Conservation (phyloP, 23 red algal genomes). For the Cyanidiococcus yangmingshanensis region DNA sequence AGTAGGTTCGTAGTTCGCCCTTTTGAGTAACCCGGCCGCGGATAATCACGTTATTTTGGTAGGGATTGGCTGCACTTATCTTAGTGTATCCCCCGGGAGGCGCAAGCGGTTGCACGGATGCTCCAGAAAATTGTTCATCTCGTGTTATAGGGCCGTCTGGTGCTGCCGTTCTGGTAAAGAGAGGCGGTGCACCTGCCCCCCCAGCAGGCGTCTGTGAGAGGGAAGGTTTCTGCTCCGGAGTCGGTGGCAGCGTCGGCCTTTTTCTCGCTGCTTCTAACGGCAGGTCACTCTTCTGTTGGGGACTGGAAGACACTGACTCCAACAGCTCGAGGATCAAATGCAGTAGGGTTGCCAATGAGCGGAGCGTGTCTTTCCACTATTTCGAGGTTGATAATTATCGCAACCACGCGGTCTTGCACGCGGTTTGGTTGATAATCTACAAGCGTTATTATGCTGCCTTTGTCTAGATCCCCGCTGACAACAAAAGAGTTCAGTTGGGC, state of each 20-base stretch:
- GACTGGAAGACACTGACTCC: not conserved
- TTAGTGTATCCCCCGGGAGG: constrained; percentile 29
- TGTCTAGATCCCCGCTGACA: constrained; percentile 39
- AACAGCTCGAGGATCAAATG: constrained; percentile 15
- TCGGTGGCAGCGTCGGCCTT: not conserved
- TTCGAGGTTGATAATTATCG: constrained; percentile 79
- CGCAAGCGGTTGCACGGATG: constrained; percentile 27
- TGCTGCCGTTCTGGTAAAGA: not conserved
- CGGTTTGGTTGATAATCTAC: constrained; percentile 72
- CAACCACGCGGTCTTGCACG: constrained; percentile 46
- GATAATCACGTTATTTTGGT: constrained; percentile 83
- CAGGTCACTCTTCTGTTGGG: not conserved
- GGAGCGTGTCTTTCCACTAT: constrained; percentile 30
- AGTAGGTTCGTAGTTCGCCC: constrained; percentile 66
- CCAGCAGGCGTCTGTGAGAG: not conserved
- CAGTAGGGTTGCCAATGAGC: constrained; percentile 70
- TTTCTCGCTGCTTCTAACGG: not conserved
- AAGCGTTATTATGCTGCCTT: constrained; percentile 50
- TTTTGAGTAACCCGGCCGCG: constrained; percentile 67
- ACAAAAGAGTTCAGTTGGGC: constrained; percentile 78
- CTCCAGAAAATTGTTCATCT: constrained; percentile 13
- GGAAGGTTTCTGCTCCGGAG: not conserved
- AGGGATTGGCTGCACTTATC: constrained; percentile 77
- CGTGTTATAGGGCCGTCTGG: not conserved
- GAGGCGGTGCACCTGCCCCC: not conserved